Base-by-base conservation (phyloP, 352 stramenopile species). In the Elongisporangium undulatum region DNA sequence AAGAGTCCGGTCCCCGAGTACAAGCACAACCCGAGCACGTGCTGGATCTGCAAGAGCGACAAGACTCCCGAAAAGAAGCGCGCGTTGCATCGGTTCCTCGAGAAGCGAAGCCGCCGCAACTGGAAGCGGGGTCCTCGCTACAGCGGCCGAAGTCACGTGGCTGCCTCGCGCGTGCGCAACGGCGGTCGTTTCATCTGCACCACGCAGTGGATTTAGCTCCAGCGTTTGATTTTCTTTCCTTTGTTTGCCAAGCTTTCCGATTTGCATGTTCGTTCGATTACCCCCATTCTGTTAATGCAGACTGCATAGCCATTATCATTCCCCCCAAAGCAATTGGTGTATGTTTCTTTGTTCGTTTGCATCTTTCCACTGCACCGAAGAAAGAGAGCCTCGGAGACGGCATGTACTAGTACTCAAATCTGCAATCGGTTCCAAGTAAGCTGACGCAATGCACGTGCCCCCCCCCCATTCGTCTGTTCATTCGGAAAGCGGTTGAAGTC, bases 11-110 rank as follows among this genome's bases (percentile, higher is more conserved):
- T 72, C 29, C 53, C 68, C 2, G 68, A 72, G 59, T 92, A 91
- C 70, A 61, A 74, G 22, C 85, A 94, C 66, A 75, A 93, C 68
- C 63, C 83, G 15, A 68, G 74, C 59, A 86, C 77, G 58, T 94
- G 85, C 80, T 94, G 85, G 85, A 90, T 94, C 60, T 94, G 85
- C 80, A 92, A 93, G 77, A 92, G 81, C 51, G 75, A 71, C 50
- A 94, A 93, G 72, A 89, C 83, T 50, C 58, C 78, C 38, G 82
- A 91, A 62, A 85, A 84, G 64, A 93, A 94, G 79, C 82, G 76
- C 45, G 85, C 81, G 51, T 66, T 94, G 58, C 85, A 94, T 62
- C 85, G 85, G 17, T 94, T 87, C 66, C 72, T 85, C 13, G 83
- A 92, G 62, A 94, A 94, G 78, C 74, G 83, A 60, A 78, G 78